These are phyloP conservation scores for Colletotrichum cordylinicola DNA, from an alignment of 2,329 filamentous ascomycete species.

Conservation along the genomic window DNA sequence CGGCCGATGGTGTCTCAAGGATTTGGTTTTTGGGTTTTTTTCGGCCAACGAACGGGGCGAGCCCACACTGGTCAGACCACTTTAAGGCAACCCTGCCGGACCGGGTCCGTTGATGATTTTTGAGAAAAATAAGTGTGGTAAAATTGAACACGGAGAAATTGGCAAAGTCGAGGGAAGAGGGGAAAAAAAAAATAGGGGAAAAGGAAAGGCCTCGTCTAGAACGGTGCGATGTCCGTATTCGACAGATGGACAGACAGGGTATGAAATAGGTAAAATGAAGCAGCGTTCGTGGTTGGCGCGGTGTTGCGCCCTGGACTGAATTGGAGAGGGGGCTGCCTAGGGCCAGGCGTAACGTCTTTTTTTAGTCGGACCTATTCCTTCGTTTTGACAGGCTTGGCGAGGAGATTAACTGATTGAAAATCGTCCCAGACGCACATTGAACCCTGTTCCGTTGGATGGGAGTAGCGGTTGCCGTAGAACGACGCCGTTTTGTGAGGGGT, in stretches of 20 bases:
- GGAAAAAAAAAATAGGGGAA: neutral
- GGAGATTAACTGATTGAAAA: neutral
- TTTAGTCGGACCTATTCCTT: neutral
- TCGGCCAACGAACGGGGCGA: slow-evolving; percentile 6
- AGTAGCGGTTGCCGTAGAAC: neutral
- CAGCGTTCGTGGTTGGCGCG: neutral
- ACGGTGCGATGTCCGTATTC: neutral
- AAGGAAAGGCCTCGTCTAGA: neutral
- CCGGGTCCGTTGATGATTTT: neutral
- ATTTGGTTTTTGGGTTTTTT: slow-evolving; percentile 1
- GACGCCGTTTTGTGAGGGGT: slow-evolving; percentile 13
- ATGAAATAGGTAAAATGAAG: neutral
- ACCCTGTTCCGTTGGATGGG: neutral
- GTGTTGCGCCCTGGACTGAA: neutral
- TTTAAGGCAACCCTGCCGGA: slow-evolving; percentile 9
- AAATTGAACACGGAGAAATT: neutral
- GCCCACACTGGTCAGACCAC: slow-evolving; percentile 19
- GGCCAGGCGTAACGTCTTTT: neutral
- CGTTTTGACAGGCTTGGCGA: neutral
- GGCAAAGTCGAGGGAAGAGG: neutral
- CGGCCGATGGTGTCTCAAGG: slow-evolving; percentile 8
- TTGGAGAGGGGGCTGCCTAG: neutral
- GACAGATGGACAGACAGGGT: neutral
- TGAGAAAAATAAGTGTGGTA: neutral
- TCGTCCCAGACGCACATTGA: neutral